phyloP scores from a whole-genome alignment of 2,329 filamentous ascomycete species.

The Neoscytalidium dimidiatum region DNA sequence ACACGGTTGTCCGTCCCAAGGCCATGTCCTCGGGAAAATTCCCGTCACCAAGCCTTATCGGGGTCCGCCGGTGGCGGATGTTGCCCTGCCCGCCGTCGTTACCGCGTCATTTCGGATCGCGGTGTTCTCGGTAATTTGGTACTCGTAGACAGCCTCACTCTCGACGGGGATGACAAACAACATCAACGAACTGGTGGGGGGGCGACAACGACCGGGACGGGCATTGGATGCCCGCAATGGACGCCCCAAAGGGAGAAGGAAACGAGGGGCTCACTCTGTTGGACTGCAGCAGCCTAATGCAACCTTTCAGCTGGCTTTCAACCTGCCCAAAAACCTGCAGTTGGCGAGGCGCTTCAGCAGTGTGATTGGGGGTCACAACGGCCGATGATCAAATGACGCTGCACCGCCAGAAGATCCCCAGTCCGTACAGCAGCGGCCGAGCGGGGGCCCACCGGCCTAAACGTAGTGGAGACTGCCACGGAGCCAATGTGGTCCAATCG shows the following conservation, averaged over 20 bases:
- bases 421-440: neutral
- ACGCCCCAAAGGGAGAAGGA: neutral
- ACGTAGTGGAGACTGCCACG: conserved; percentile 10
- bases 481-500: conserved; percentile 16
- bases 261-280: neutral
- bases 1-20: conserved; percentile 27
- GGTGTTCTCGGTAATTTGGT: conserved; percentile 17
- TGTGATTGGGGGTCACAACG: conserved; percentile 11
- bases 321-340: conserved; percentile 7
- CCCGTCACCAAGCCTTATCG: conserved; percentile 27
- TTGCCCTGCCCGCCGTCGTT: conserved; percentile 20
- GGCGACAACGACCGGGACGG: neutral
- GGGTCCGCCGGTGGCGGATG: conserved; percentile 24
- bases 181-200: neutral
- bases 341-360: conserved; percentile 6
- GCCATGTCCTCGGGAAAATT: conserved; percentile 36
- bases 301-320: conserved; percentile 1
- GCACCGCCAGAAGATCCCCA: conserved; percentile 17
- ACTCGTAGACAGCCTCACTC: conserved; percentile 3
- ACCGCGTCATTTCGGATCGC: conserved; percentile 21
- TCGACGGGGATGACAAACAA: conserved; percentile 4
- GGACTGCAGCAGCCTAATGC: neutral
- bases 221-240: neutral
- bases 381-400: conserved; percentile 16
- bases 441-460: conserved; percentile 15